Evolutionary conservation across 2,329 filamentous ascomycete species (phyloP).

Genomic region (Xylariaceae sp.): DNA sequence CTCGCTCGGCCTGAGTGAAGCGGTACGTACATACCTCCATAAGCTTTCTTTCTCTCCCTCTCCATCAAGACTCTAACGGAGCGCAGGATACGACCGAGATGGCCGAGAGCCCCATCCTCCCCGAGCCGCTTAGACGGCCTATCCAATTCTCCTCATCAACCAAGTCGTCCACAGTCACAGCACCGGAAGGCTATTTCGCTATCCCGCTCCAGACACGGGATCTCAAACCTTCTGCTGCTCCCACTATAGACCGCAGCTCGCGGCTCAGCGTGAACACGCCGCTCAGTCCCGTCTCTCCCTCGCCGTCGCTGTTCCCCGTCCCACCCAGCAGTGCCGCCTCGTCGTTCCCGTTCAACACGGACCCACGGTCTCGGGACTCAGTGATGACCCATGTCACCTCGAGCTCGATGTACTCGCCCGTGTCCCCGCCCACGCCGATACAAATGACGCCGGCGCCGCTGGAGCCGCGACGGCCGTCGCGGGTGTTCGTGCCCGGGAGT

Average conservation of each 20-base stretch:
- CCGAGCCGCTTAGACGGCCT: neutral
- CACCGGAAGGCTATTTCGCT: neutral
- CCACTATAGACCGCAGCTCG: conserved; percentile 1
- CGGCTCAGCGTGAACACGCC: neutral
- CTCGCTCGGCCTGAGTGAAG: no score
- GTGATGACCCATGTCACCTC: neutral
- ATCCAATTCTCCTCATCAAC: neutral
- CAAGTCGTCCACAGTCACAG: no score
- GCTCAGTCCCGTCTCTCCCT: conserved; percentile 9
- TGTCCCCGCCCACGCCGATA: neutral
- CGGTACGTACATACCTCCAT: no score
- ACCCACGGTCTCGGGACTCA: no score
- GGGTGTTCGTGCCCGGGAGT: neutral
- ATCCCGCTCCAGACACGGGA: neutral
- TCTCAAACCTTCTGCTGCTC: neutral
- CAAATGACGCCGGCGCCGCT: neutral
- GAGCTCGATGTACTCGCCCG: neutral
- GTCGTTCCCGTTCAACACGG: neutral
- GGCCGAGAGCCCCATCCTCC: neutral
- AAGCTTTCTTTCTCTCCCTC: neutral
- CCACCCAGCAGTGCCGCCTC: conserved; percentile 3
- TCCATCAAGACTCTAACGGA: neutral
- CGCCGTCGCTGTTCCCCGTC: conserved; percentile 13
- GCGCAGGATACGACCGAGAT: neutral
- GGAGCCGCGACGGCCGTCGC: neutral